Conservation (phyloP, 352 stramenopile genomes). For the Phytophthora pistaciae region DNA sequence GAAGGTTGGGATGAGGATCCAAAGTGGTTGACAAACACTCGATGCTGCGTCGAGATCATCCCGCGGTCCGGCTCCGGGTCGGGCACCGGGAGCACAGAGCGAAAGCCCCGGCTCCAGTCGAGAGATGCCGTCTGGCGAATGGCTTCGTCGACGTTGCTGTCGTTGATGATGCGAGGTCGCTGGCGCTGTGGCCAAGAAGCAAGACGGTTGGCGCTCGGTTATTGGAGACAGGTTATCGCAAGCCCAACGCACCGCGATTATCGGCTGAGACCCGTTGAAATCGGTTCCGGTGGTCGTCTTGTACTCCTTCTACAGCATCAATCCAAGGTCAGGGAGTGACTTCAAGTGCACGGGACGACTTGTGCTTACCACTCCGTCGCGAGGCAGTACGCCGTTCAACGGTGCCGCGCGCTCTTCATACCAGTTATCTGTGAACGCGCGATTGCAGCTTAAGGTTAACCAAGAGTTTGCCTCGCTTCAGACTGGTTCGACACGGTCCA, state of each 20-base stretch:
- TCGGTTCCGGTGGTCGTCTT: slow-evolving; percentile 62
- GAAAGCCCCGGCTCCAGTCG: slow-evolving; percentile 57
- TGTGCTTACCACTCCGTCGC: slow-evolving; percentile 58
- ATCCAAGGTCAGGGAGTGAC: not conserved
- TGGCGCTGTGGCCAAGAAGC: slow-evolving; percentile 31
- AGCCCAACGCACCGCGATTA: slow-evolving; percentile 34
- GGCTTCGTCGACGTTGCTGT: slow-evolving; percentile 64
- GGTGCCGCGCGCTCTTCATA: slow-evolving; percentile 75
- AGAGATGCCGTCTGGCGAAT: slow-evolving; percentile 53
- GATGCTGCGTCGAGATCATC: slow-evolving; percentile 72
- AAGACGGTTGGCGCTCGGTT: not conserved
- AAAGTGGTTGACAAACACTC: slow-evolving; percentile 65
- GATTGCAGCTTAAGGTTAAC: not conserved
- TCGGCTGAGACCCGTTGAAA: slow-evolving; percentile 50
- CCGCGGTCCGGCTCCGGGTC: slow-evolving; percentile 69
- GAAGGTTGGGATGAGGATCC: slow-evolving; percentile 17
- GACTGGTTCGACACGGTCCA: not conserved
- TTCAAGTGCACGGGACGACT: not conserved
- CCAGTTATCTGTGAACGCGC: slow-evolving; percentile 74
- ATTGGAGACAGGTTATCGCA: not conserved
- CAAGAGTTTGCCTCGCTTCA: not conserved
- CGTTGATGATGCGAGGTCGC: slow-evolving; percentile 65
- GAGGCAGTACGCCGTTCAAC: slow-evolving; percentile 74
- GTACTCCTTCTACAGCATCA: slow-evolving; percentile 64
- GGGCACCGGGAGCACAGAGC: slow-evolving; percentile 55